Evolutionary conservation across 805 yeast genomes (phyloP).

Genomic region (Huiozyma naganishii): DNA sequence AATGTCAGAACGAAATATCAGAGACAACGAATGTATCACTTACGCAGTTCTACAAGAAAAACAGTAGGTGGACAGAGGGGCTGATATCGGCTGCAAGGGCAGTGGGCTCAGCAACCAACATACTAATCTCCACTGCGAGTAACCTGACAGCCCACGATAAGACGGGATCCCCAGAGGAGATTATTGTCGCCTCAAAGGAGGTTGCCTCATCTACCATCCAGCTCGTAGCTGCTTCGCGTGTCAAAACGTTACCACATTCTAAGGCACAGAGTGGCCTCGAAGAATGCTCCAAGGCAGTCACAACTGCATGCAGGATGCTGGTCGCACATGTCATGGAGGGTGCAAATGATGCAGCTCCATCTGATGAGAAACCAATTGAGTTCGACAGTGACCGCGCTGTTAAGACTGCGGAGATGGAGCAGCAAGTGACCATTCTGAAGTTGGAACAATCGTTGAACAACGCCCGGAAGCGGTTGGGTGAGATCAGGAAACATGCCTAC

Average conservation of each 20-base stretch:
- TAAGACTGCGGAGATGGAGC: constrained; percentile 82
- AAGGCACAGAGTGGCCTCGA: constrained; percentile 69
- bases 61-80: constrained; percentile 91
- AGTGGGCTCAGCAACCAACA: constrained; percentile 72
- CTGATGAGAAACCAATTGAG: constrained; percentile 37
- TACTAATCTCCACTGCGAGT: constrained; percentile 78
- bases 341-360: constrained; percentile 32
- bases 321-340: constrained; percentile 55
- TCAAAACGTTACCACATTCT: constrained; percentile 67
- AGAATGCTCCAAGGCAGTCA: constrained; percentile 54
- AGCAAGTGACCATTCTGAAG: constrained; percentile 80
- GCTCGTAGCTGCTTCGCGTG: constrained; percentile 83
- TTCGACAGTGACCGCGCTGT: constrained; percentile 70
- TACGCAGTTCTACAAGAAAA: constrained; percentile 65
- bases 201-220: constrained; percentile 91
- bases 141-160: constrained; percentile 55
- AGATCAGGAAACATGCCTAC: constrained; percentile 71
- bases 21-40: constrained; percentile 34
- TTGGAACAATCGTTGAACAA: constrained; percentile 59
- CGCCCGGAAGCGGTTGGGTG: constrained; percentile 76
- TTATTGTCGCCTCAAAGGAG: constrained; percentile 83
- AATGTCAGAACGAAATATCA: constrained; percentile 69
- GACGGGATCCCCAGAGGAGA: constrained; percentile 51
- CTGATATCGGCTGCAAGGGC: constrained; percentile 81
- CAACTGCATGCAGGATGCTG: constrained; percentile 62